Conservation (phyloP, 2,329 filamentous ascomycete species). For the Ceratocystis colombiana region DNA sequence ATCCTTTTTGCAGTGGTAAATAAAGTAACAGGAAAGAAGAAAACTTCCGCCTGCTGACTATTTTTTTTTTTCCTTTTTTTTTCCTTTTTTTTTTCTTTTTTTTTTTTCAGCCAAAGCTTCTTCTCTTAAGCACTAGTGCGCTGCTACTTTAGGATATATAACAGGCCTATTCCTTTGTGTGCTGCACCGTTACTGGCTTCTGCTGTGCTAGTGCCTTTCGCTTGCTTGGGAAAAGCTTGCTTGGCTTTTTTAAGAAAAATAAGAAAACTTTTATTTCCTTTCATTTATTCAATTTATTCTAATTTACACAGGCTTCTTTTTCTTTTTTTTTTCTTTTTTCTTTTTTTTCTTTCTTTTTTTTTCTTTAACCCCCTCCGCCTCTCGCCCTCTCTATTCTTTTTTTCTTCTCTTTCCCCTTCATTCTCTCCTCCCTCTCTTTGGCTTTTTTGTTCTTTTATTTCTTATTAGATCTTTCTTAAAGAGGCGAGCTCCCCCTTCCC, state of each 20-base stretch:
- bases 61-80: neutral
- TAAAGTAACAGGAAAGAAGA: too few relatives aligned
- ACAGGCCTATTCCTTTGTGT: neutral
- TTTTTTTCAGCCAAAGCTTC: constrained; percentile 11
- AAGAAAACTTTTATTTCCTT: neutral
- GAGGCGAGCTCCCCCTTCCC: neutral
- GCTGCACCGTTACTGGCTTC: neutral
- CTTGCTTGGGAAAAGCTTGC: neutral
- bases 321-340: neutral
- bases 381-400: neutral
- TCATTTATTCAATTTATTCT: neutral
- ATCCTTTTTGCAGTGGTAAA: too few relatives aligned
- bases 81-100: neutral
- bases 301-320: neutral
- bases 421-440: neutral
- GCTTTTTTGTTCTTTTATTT: constrained; percentile 12
- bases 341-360: neutral
- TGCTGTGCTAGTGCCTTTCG: neutral
- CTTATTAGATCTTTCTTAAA: constrained; percentile 5
- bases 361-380: neutral
- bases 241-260: neutral
- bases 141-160: constrained; percentile 14
- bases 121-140: constrained; percentile 13
- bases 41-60: too few relatives aligned
- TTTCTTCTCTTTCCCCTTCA: neutral